Conservation (phyloP, 495 filamentous ascomycete species). For the Ramalina peruviana region DNA sequence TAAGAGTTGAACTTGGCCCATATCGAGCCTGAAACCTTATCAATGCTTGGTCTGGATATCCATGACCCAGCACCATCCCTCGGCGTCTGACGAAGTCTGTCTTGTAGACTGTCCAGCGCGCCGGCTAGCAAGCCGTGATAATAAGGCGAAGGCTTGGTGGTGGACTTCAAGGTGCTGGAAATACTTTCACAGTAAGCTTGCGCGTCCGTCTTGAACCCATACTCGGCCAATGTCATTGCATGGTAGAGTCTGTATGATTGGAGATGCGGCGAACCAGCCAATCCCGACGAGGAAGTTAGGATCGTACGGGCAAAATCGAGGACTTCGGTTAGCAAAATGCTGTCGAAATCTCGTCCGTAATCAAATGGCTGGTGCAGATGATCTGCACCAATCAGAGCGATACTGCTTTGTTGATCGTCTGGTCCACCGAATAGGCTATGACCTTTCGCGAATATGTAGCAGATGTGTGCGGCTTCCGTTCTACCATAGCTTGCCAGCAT, state of each 20-base stretch:
- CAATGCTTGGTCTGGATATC: slow-evolving; percentile 90
- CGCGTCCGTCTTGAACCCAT: slow-evolving; percentile 68
- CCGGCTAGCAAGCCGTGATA: slow-evolving; percentile 60
- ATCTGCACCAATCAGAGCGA: slow-evolving; percentile 75
- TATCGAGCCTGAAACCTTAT: slow-evolving; percentile 77
- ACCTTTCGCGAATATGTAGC: slow-evolving; percentile 46
- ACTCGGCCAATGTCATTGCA: slow-evolving; percentile 69
- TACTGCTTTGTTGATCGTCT: slow-evolving; percentile 66
- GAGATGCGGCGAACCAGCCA: slow-evolving; percentile 62
- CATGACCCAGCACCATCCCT: slow-evolving; percentile 56
- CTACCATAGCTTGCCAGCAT: slow-evolving; percentile 79
- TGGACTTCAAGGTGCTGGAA: slow-evolving; percentile 59
- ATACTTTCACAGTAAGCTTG: slow-evolving; percentile 86
- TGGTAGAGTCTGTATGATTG: slow-evolving; percentile 81
- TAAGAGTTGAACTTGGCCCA: slow-evolving; percentile 90
- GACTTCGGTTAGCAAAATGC: slow-evolving; percentile 77
- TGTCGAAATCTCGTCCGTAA: slow-evolving; percentile 64
- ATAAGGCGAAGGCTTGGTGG: slow-evolving; percentile 71
- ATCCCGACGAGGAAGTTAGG: slow-evolving; percentile 37
- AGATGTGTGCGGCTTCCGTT: slow-evolving; percentile 82
- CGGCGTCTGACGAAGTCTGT: slow-evolving; percentile 68
- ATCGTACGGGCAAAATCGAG: slow-evolving; percentile 77
- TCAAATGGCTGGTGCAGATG: slow-evolving; percentile 50
- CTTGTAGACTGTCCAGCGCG: slow-evolving; percentile 69
- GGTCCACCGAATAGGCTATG: slow-evolving; percentile 56